Conservation (phyloP, 495 filamentous ascomycete genomes). For the Neurospora sublineolata region DNA sequence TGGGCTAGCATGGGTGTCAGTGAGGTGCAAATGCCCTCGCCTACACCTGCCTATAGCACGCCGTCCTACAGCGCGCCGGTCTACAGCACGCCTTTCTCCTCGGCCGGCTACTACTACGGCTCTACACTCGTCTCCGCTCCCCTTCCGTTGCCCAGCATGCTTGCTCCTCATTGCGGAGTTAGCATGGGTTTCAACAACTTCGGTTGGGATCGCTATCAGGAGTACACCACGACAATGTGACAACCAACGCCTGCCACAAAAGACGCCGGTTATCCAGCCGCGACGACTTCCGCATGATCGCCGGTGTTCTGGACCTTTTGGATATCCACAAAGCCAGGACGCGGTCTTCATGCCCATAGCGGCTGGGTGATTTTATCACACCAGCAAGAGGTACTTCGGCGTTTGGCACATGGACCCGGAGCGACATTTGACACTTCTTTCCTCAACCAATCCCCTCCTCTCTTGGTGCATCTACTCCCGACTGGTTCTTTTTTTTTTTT, state of each 20-base stretch:
- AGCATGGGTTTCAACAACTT: constrained; percentile 63
- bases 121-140: constrained; percentile 52
- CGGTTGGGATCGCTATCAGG: constrained; percentile 63
- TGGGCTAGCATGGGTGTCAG: constrained; percentile 71
- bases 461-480: constrained; percentile 13
- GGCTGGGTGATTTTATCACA: constrained; percentile 9
- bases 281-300: constrained; percentile 26
- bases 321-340: constrained; percentile 12
- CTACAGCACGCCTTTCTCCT: constrained; percentile 68
- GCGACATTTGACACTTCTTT: constrained; percentile 22
- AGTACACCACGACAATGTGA: constrained; percentile 54
- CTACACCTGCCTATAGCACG: constrained; percentile 45
- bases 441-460: constrained; percentile 11
- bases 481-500: constrained; percentile 15
- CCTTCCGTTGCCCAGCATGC: constrained; percentile 82
- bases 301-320: background rate
- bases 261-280: constrained; percentile 24
- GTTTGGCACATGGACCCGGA: constrained; percentile 31
- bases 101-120: constrained; percentile 52
- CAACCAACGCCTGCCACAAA: constrained; percentile 37
- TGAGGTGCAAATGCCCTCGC: constrained; percentile 57
- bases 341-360: background rate
- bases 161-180: constrained; percentile 73
- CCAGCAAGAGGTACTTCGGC: constrained; percentile 25
- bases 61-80: background rate